Percentiles rank a stretch among this genome's conserved stretches.
Conservation (phyloP, 2,329 filamentous ascomycete genomes). For the Chaetomiaceae sp. region DNA sequence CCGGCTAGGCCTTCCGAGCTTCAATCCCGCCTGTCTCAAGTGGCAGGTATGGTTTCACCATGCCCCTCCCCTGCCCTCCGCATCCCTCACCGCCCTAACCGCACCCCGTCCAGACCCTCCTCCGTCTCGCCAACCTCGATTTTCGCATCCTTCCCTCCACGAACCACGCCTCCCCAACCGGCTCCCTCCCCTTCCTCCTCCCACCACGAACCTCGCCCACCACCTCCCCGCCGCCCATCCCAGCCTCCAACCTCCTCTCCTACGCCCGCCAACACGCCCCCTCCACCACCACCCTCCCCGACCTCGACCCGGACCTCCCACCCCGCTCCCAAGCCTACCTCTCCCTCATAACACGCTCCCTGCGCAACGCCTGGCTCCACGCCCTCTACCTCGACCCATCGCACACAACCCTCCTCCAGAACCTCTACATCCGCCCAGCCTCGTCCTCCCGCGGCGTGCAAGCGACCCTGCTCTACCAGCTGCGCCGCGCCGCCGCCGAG, state of each 20-base stretch:
- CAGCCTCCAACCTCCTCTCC: constrained; percentile 24
- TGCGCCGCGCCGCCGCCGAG: constrained; percentile 67
- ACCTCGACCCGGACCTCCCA: constrained; percentile 21
- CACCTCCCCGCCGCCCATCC: constrained; percentile 27
- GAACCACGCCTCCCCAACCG: constrained; percentile 89
- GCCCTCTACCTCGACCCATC: constrained; percentile 69
- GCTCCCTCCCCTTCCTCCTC: constrained; percentile 82
- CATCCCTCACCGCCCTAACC: constrained; percentile 5
- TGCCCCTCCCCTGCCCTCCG: background rate
- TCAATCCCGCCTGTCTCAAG: constrained; percentile 89
- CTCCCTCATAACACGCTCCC: constrained; percentile 67
- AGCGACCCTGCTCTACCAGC: constrained; percentile 56
- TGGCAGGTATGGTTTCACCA: constrained; percentile 73
- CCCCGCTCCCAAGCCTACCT: constrained; percentile 68
- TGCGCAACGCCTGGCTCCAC: constrained; percentile 88
- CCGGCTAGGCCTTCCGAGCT: constrained; percentile 62
- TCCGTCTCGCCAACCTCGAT: constrained; percentile 69
- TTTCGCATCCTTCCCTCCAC: constrained; percentile 68
- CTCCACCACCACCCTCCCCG: background rate
- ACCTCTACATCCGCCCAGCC: constrained; percentile 66
- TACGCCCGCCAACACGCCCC: constrained; percentile 18
- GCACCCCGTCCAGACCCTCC: constrained; percentile 59
- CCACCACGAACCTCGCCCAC: constrained; percentile 37
- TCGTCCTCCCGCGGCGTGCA: constrained; percentile 59
- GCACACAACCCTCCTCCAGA: constrained; percentile 65